Base-by-base conservation (phyloP, 2,329 filamentous ascomycete species). In the Penicillium frequentans region DNA sequence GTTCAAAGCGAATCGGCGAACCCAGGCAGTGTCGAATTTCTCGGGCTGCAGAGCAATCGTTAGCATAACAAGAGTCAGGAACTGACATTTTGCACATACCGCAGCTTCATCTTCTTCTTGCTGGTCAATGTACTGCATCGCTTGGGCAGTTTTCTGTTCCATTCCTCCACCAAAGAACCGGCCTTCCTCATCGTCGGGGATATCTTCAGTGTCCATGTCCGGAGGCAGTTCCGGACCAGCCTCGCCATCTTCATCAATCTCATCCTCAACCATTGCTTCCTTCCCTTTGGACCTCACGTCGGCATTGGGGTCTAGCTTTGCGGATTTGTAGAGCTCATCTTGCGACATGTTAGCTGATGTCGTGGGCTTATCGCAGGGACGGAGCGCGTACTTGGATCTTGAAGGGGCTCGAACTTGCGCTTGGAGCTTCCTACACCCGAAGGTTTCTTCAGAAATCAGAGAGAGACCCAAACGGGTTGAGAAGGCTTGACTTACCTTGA, bases 111-210 rank as follows among this genome's bases (percentile, higher is more conserved):
- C 81, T 49, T 79, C 78, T 52, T 88, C 86, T 63, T 85, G 82
- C 56, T 84, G 80, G 60, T 97, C 91, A 60, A 99, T 86, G 70
- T 89, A 98, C 75, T 98, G 90, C 68, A 99, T 83, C 21, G 95
- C 90, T 65, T 92, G 85, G 2, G 87, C 88, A 63, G 96, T 91
- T 64, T 91, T 84, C 56, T 87, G 83, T 26, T 89, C 91, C 66
- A 99, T 89, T 33, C 95, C 95, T 53, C 92, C 90, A 44, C 93
- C 95, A 67, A 97, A 99, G 79, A 99, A 99, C 11, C 95, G 88
- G 1, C 93, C 95, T 62, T 96, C 95, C 52, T 96, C 91, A 66
- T 96, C 93, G 64, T 93, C 90, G 9, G 73, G 79, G 75, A 83
- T 79, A 48, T 85, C 82, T 50, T 83, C 84, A 35, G 82, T 77